Evolutionary conservation across 2,329 filamentous ascomycete species (phyloP), one percentile per base, ranked within the genome.

Genomic region (Claviceps purpurea): DNA sequence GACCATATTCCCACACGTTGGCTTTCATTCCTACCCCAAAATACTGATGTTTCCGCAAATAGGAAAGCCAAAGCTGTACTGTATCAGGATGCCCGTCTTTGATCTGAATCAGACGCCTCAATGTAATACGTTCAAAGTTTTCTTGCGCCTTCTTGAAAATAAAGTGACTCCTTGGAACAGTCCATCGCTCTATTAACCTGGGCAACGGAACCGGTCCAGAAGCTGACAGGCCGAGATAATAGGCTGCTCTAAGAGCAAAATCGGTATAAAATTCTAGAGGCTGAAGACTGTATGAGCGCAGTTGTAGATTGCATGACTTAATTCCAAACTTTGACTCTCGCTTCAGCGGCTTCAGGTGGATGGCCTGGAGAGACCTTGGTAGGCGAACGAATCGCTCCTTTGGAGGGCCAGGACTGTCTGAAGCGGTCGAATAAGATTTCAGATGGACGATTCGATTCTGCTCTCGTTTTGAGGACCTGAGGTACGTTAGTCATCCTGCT

Each of bases 21-120:
- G 93, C 93, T 77, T 98, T 98, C 89, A 98, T 94, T 61, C 93
- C 93, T 42, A 97, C 84, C n/a, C 93, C 93, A 59, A 94, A 87
- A 66, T 93, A 95, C 43, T 89, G 87, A 65, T 96, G 85, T 70
- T 95, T 95, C 63, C 87, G 81, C 64, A 98, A 68, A 65, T 95
- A 97, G 0, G 89, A 89, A 54, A 98, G 73, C 93, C 93, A 98
- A 30, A 90, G 69, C 68, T 94, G 85, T 39, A 98, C 89, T 1
- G 82, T 84, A 65, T 96, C 88, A 0, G 89, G 83, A 62, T 96
- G 78, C 0, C 89, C 93, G 63, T 97, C 93, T 58, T 88, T 85
- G 63, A 98, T 93, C 69, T 95, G 89, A 50, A 98, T 89, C 61
- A 96, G 68, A 14, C 93, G 76, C 51, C 90, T 80, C 61, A 90